Evolutionary conservation across 2,329 filamentous ascomycete species (phyloP), one percentile per base, ranked within the genome.

Genomic region (Biscogniauxia marginata): DNA sequence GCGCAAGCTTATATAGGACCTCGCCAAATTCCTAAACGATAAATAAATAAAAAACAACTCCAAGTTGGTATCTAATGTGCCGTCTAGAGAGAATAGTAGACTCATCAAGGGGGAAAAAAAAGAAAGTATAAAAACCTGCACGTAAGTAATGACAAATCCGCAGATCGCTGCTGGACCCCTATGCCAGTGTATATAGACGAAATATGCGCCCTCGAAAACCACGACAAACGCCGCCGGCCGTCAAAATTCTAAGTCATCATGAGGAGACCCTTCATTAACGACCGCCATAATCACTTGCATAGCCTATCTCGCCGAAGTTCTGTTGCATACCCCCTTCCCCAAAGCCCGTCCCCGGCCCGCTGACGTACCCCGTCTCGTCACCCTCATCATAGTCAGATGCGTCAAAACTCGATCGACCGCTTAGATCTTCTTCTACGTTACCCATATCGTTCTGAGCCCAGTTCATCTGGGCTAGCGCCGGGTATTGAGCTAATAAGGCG

Each of bases 401-500:
- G 68, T 96, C 91, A 65, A 93, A 95, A 62, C 88, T 92, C 62
- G 89, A 91, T 52, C 88, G 82, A 0, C 89, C 89, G 65, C 87
- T 90, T n/a, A 89, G 74, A 59, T 91, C 90, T 50, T 91, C 89
- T 44, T 92, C 88, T 56, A 87, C 85, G n/a, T 88, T 82, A 45
- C 87, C 83, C 70, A 96, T 83, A 52, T 87, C 83, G 19, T 73
- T 69, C 9, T 75, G 71, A 18, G 83, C 82, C 93, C 93, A 98
- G 68, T 93, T 93, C 70, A 98, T 83, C 53, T 87, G 89, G 21
- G 93, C 92, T n/a, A 99, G 77, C 3, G 91, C 93, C 11, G 95
- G 95, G 72, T 97, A 98, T 69, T 98, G 95, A 18, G 90, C 89
- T 43, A 98, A 77, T 50, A 99, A 77, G 1, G 93, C 93, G 3